phyloP scores from a whole-genome alignment of 176 grass and related monocot genomes.

The Paspalum vaginatum region DNA sequence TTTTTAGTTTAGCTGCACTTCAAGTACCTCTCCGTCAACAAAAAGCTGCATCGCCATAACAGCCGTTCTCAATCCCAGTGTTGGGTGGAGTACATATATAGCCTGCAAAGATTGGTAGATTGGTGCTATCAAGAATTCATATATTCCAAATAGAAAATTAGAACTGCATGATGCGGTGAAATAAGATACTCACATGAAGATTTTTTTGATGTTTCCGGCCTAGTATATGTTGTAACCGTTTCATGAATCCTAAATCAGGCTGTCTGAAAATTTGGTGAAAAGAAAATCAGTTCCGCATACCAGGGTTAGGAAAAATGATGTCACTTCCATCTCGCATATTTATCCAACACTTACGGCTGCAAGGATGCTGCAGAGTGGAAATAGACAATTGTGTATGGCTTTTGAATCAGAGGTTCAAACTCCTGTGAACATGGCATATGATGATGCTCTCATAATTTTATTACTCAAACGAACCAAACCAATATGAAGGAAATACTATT shows the following conservation, averaged over 20 bases:
- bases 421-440: slow-evolving; percentile 55
- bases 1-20: background rate
- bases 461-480: slow-evolving; percentile 17
- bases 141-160: slow-evolving; percentile 26
- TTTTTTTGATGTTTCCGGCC: slow-evolving; percentile 90
- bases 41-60: slow-evolving; percentile 76
- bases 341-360: slow-evolving; percentile 73
- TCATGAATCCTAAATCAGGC: slow-evolving; percentile 96
- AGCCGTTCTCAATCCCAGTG: slow-evolving; percentile 82
- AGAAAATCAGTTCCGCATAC: slow-evolving; percentile 1
- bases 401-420: slow-evolving; percentile 96
- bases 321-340: slow-evolving; percentile 31
- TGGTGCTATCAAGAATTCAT: background rate
- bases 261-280: slow-evolving; percentile 58
- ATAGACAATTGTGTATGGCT: slow-evolving; percentile 91
- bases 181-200: slow-evolving; percentile 76
- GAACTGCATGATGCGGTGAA: background rate
- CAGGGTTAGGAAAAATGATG: slow-evolving; percentile 18
- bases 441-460: slow-evolving; percentile 13
- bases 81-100: slow-evolving; percentile 94
- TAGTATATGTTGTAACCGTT: slow-evolving; percentile 84
- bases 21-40: slow-evolving; percentile 83
- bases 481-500: slow-evolving; percentile 20
- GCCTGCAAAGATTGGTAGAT: slow-evolving; percentile 48
- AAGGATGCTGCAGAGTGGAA: slow-evolving; percentile 88